These are phyloP conservation scores for Sherardia arvensis DNA, from an alignment of 257 asterid genomes.

Conservation along the genomic window DNA sequence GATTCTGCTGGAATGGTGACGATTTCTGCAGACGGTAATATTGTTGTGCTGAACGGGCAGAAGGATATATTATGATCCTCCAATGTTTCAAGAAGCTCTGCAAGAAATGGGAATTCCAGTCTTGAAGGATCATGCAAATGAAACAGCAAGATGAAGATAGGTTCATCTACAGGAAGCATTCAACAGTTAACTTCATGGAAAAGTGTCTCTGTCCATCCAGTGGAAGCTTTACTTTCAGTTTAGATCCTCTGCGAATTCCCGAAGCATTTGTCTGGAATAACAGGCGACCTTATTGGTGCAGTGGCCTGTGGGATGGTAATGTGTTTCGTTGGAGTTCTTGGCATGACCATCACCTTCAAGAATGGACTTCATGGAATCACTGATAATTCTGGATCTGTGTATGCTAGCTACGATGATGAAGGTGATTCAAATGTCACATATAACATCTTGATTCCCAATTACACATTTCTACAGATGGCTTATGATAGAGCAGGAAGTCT, in stretches of 20 bases:
- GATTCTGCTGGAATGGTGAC: conserved; percentile 25
- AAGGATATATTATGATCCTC: conserved; percentile 30
- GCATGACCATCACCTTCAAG: conserved; percentile 4
- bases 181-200: conserved; percentile 32
- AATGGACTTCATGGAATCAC: conserved; percentile 2
- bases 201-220: conserved; percentile 25
- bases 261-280: conserved; percentile 28
- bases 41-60: conserved; percentile 19
- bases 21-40: conserved; percentile 35
- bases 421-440: background rate
- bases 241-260: conserved; percentile 21
- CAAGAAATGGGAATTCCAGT: conserved; percentile 16
- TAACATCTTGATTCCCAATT: conserved; percentile 9
- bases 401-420: background rate
- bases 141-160: conserved; percentile 19
- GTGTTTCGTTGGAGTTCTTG: conserved; percentile 13
- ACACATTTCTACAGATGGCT: conserved; percentile 2
- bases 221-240: conserved; percentile 28
- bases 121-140: conserved; percentile 20
- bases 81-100: conserved; percentile 5
- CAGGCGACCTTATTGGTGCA: conserved; percentile 23
- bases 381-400: conserved; percentile 6
- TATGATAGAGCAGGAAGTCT: background rate
- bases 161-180: background rate
- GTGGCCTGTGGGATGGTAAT: conserved; percentile 30